phyloP scores from a whole-genome alignment of 352 stramenopile genomes.

The Globisporangium spinosum region DNA sequence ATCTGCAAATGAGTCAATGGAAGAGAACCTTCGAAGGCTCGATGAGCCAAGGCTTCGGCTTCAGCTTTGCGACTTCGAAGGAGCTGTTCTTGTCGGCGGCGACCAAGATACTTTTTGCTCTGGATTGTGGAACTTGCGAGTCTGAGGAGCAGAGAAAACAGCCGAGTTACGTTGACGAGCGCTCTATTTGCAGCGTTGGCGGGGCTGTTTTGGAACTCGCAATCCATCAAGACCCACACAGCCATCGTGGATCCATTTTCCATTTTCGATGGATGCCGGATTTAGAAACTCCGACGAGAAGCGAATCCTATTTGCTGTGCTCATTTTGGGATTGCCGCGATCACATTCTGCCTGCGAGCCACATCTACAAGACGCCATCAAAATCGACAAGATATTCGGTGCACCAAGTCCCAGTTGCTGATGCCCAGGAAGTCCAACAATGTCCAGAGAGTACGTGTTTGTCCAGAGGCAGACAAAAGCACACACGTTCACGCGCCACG shows the following conservation, averaged over 20 bases:
- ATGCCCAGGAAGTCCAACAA: no score
- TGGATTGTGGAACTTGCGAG: neutral
- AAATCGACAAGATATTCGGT: no score
- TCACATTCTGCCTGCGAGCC: neutral
- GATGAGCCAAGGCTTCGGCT: neutral
- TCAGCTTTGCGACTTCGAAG: neutral
- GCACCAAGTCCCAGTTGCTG: no score
- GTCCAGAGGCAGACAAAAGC: no score
- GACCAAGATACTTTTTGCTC: neutral
- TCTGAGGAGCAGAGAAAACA: neutral
- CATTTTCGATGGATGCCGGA: neutral
- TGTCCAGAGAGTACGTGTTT: no score
- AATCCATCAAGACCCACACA: neutral
- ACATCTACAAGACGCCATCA: neutral
- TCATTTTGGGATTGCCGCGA: neutral
- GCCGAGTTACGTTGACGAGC: neutral
- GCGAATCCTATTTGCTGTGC: neutral
- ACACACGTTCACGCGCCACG: no score
- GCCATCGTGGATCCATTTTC: neutral
- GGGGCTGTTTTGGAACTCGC: neutral
- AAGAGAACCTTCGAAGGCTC: neutral
- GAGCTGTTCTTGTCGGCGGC: neutral
- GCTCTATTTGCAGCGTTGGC: neutral
- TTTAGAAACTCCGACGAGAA: neutral
- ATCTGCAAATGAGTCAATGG: neutral